Conservation (phyloP, 495 filamentous ascomycete genomes). For the Aspergillus hancockii region DNA sequence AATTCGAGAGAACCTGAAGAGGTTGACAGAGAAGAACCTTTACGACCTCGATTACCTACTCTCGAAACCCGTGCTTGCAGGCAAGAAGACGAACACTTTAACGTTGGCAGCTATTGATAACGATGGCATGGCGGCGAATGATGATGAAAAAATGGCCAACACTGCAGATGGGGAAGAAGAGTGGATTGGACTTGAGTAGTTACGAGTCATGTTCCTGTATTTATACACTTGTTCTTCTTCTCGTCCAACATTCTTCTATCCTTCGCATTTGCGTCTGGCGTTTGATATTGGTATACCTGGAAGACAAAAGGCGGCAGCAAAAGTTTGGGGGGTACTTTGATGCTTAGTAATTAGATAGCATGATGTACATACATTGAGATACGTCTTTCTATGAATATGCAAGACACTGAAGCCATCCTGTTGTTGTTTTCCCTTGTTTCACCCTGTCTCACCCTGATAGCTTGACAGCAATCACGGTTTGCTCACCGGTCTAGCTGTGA, state of each 20-base stretch:
- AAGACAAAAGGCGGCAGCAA: slow-evolving; percentile 24
- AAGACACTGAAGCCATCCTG: background rate
- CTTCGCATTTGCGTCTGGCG: slow-evolving; percentile 48
- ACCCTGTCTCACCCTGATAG: background rate
- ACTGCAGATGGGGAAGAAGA: slow-evolving; percentile 35
- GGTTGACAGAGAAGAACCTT: slow-evolving; percentile 80
- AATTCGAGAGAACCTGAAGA: slow-evolving; percentile 72
- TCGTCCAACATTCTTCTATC: slow-evolving; percentile 13
- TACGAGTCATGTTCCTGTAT: slow-evolving; percentile 18
- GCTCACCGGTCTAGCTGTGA: too few relatives aligned
- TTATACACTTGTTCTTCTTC: slow-evolving; percentile 27
- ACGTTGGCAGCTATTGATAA: slow-evolving; percentile 31
- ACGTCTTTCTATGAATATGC: background rate
- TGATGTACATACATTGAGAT: slow-evolving; percentile 16
- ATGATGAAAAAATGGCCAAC: slow-evolving; percentile 17
- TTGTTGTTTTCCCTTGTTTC: background rate
- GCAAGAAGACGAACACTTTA: slow-evolving; percentile 33
- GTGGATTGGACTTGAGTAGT: slow-evolving; percentile 46
- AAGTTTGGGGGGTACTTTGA: slow-evolving; percentile 22
- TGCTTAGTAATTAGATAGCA: background rate
- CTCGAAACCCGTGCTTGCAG: slow-evolving; percentile 40
- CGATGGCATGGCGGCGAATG: slow-evolving; percentile 39
- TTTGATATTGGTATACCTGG: slow-evolving; percentile 40
- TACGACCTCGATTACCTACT: slow-evolving; percentile 84
- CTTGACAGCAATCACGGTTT: background rate